Evolutionary conservation across 495 filamentous ascomycete genomes (phyloP).

Genomic region (Tetracladium setigerum): DNA sequence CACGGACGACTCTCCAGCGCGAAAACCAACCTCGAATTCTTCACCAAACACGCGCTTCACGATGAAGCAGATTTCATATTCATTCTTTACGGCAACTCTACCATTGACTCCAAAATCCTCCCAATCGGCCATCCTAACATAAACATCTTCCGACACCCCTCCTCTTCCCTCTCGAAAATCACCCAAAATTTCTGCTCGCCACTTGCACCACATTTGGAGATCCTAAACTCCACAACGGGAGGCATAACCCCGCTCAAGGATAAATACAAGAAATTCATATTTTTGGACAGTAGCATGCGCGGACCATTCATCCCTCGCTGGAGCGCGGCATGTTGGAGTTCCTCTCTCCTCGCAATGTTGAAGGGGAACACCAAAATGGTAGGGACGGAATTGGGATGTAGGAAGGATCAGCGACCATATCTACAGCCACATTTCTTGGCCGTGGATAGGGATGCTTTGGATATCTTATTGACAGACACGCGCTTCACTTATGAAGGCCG

Average conservation of each 20-base stretch:
- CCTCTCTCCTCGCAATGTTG: conserved; percentile 17
- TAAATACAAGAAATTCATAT: conserved; percentile 26
- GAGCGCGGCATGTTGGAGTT: conserved; percentile 25
- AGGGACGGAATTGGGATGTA: conserved; percentile 21
- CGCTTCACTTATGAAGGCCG: too few relatives aligned
- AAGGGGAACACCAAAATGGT: conserved; percentile 24
- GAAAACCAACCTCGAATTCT: conserved; percentile 25
- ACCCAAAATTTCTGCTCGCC: conserved; percentile 19
- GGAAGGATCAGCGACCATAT: too few relatives aligned
- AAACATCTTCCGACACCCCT: not conserved
- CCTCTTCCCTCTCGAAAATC: too few relatives aligned
- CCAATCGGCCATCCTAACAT: not conserved
- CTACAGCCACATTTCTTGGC: too few relatives aligned
- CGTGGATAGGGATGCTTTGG: too few relatives aligned
- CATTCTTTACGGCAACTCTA: conserved; percentile 24
- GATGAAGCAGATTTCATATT: conserved; percentile 26
- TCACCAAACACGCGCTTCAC: conserved; percentile 23
- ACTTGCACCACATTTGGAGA: conserved; percentile 18
- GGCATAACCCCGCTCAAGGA: conserved; percentile 14
- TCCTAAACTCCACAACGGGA: conserved; percentile 4
- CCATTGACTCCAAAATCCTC: not conserved
- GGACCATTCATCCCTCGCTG: conserved; percentile 29
- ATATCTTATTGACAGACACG: too few relatives aligned
- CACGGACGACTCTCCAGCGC: conserved; percentile 17
- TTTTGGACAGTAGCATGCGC: conserved; percentile 22